phyloP scores from a whole-genome alignment of 164 flowering plant genomes.

The Hamamelis virginiana region DNA sequence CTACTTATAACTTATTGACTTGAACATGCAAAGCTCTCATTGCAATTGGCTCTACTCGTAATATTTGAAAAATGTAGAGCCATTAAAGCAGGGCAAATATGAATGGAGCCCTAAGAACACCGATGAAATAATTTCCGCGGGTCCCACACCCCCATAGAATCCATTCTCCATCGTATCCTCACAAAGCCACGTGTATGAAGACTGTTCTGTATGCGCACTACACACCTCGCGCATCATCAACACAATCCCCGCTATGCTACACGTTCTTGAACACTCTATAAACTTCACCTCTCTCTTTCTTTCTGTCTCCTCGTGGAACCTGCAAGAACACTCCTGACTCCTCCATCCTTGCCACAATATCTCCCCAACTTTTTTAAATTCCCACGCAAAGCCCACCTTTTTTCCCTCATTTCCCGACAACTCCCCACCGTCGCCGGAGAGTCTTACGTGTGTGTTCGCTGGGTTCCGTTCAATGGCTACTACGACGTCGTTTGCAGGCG shows the following conservation, averaged over 20 bases:
- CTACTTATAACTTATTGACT: no score
- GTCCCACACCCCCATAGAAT: no score
- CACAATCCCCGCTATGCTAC: neutral
- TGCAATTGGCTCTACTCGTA: no score
- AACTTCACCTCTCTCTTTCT: neutral
- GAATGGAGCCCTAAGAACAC: no score
- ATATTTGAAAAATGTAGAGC: no score
- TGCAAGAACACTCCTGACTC: neutral
- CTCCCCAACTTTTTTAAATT: neutral
- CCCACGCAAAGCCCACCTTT: constrained; percentile 1
- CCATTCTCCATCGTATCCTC: neutral
- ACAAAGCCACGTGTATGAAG: neutral
- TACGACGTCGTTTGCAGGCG: constrained; percentile 35
- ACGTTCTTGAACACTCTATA: constrained; percentile 1
- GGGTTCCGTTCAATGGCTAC: constrained; percentile 22
- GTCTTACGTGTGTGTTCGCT: neutral
- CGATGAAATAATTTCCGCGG: no score
- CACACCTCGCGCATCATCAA: neutral
- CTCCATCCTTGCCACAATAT: neutral
- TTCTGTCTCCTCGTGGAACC: neutral
- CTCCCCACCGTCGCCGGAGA: neutral
- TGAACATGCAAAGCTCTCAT: no score
- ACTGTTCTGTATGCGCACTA: neutral
- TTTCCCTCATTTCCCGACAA: neutral
- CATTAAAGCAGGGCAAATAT: no score